Evolutionary conservation across 306 rosid species (phyloP), one percentile per base, ranked within the genome.

Genomic region (Cucurbita maxima): DNA sequence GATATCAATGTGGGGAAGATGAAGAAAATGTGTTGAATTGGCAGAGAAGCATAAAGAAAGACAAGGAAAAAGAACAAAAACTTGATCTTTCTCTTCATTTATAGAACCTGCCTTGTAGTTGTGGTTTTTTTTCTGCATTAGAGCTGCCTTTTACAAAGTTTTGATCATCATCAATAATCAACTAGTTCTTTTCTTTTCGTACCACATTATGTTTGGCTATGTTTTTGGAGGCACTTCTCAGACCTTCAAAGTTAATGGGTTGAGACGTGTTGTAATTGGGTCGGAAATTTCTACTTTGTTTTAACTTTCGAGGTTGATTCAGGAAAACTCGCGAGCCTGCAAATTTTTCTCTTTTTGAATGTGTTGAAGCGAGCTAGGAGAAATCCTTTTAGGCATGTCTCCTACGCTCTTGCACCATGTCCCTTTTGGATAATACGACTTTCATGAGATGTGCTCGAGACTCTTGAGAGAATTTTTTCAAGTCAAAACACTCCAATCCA

Each of bases 71-170:
- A 22, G 87, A 86, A 48, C 84, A 83, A 56, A 86, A 80, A 44
- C 92, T 92, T 83, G 95, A 92, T 77, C 86, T 92, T 75, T 89
- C 95, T 78, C 96, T 89, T 58, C 94, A 81, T 80, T 79, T 92
- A 77, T 89, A 89, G 86, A 77, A 52, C 11, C 14, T 20, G 55
- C 16, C 20, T 67, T 3, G 8, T 43, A 44, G 55, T 5, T 66
- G 5, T 57, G 36, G 8, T 4, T 6, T 30, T 58, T 62, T 4
- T 38, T 37, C 6, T 16, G 19, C 4, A 63, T 63, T 9, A 9
- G 34, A n/a, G 70, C 43, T 64, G 52, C 9, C 1, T 43, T 19
- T 66, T 66, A 66, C 72, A 11, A 66, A 66, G 54, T 43, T 41
- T 66, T 66, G 18, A 64, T 41, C 37, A 64, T 10, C n/a, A 41